Percentiles rank a stretch among this genome's conserved stretches.
phyloP scores from a whole-genome alignment of 768 basidiomycete species.

The Dacryopinax primogenitus region DNA sequence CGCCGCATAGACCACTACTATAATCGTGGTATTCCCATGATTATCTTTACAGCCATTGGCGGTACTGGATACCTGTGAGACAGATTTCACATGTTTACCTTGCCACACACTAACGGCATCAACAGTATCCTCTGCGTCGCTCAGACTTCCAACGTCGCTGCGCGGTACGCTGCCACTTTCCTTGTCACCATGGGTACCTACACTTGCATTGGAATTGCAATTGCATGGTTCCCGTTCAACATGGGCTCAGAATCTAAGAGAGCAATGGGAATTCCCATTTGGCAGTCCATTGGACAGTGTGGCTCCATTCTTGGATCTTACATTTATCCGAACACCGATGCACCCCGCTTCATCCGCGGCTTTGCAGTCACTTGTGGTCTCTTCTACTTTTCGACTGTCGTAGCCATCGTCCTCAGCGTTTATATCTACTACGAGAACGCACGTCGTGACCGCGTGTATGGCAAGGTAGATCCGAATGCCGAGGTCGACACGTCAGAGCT shows the following conservation, averaged over 20 bases:
- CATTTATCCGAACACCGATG: not conserved
- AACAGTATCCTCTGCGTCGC: slow-evolving; percentile 24
- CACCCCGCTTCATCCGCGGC: not conserved
- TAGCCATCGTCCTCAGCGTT: not conserved
- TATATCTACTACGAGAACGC: slow-evolving; percentile 36
- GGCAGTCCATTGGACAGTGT: slow-evolving; percentile 69
- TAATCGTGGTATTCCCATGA: not conserved
- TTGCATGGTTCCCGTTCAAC: slow-evolving; percentile 56
- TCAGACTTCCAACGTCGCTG: slow-evolving; percentile 42
- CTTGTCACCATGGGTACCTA: slow-evolving; percentile 68
- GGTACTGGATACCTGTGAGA: not conserved
- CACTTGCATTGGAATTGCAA: slow-evolving; percentile 56
- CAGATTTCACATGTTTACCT: not conserved
- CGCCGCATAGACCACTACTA: not conserved
- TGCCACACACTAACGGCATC: not conserved
- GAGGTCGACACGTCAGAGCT: slow-evolving; percentile 50
- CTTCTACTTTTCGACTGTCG: not conserved
- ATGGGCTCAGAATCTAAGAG: slow-evolving; percentile 56
- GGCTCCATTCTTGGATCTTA: slow-evolving; percentile 25
- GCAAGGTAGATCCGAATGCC: slow-evolving; percentile 35
- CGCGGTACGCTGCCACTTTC: slow-evolving; percentile 62
- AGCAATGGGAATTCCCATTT: slow-evolving; percentile 62
- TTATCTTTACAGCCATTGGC: not conserved
- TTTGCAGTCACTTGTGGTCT: not conserved
- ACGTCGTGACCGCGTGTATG: slow-evolving; percentile 40